Conservation (phyloP, 495 filamentous ascomycete species). For the Tetracladium setigerum region DNA sequence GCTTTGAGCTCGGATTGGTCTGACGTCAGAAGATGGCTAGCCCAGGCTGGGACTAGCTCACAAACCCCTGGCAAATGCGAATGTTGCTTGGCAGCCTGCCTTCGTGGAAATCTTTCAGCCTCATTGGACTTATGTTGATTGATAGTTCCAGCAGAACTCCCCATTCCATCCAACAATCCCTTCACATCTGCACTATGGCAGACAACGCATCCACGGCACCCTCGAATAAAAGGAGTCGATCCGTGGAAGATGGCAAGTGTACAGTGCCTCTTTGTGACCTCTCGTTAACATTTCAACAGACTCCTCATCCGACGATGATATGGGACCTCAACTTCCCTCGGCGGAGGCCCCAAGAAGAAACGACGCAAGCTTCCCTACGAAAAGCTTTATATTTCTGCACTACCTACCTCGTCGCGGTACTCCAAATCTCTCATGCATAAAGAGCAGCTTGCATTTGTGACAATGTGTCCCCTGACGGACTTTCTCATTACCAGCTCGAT, state of each 20-base stretch:
- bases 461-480: conserved; percentile 81
- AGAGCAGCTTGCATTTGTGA: conserved; percentile 81
- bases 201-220: conserved; percentile 14
- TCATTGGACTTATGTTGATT: not conserved
- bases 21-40: too few species aligned
- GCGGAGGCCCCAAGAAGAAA: conserved; percentile 71
- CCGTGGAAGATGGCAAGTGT: conserved; percentile 34
- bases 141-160: not conserved
- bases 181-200: conserved; percentile 21
- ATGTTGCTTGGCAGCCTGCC: not conserved
- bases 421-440: conserved; percentile 98
- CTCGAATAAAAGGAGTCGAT: conserved; percentile 39
- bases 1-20: too few species aligned
- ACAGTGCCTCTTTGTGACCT: not conserved
- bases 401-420: conserved; percentile 76
- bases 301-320: conserved; percentile 81
- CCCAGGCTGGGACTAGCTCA: too few species aligned
- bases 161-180: too few species aligned
- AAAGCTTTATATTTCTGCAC: conserved; percentile 85
- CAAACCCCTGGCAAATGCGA: too few species aligned
- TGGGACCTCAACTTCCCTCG: conserved; percentile 80
- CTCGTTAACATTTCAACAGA: conserved; percentile 8
- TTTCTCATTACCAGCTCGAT: conserved; percentile 90
- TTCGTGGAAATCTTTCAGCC: not conserved
- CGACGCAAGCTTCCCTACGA: conserved; percentile 85